phyloP scores from a whole-genome alignment of 1,284 basidiomycete genomes.

The Cutaneotrichosporon spelunceum region DNA sequence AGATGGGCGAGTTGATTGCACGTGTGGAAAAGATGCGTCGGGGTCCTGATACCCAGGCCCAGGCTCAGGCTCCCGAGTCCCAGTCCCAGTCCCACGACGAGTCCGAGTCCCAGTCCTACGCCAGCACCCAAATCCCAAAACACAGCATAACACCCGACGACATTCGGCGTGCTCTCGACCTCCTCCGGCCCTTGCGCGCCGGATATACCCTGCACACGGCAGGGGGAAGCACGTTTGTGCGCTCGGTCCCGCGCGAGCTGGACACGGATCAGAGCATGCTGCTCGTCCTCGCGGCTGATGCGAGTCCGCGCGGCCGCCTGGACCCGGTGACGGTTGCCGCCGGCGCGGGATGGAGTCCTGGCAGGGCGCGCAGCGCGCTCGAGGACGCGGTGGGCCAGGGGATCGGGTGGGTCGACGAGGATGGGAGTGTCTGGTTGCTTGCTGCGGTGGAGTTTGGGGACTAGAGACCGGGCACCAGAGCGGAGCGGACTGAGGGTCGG shows the following conservation, averaged over 20 bases:
- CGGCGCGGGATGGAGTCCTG: conserved; percentile 70
- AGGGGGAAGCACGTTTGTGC: conserved; percentile 33
- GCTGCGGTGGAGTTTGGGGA: conserved; percentile 40
- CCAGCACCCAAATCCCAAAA: background rate
- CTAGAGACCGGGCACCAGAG: no score
- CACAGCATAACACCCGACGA: conserved; percentile 71
- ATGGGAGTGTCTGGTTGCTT: conserved; percentile 39
- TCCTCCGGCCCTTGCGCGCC: conserved; percentile 78
- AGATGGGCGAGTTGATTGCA: conserved; percentile 76
- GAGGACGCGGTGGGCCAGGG: conserved; percentile 90
- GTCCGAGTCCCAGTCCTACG: background rate
- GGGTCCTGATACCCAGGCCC: no score
- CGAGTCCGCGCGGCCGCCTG: conserved; percentile 59
- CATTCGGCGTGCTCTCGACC: conserved; percentile 77
- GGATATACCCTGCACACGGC: conserved; percentile 72
- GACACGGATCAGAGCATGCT: conserved; percentile 77
- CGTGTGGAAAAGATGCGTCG: conserved; percentile 69
- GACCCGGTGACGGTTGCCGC: conserved; percentile 54
- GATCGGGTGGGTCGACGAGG: conserved; percentile 86
- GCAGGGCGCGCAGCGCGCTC: conserved; percentile 71
- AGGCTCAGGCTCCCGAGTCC: no score
- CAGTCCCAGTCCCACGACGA: no score
- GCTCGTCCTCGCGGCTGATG: conserved; percentile 66
- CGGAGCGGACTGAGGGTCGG: no score
- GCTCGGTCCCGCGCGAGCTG: conserved; percentile 59